Evolutionary conservation across 805 yeast species (phyloP).

Genomic region (Candida pini): DNA sequence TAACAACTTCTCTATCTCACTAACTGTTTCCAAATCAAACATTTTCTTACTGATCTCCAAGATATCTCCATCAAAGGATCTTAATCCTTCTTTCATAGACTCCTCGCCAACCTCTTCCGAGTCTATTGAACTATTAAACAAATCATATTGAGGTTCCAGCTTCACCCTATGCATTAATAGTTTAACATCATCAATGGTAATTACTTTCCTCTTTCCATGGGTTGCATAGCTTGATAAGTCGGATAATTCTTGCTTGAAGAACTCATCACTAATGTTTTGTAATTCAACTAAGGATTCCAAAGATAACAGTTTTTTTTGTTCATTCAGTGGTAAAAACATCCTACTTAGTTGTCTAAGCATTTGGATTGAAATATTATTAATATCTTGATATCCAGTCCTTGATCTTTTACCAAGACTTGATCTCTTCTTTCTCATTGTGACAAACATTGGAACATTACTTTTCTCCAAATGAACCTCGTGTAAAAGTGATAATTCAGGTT

Average conservation of each 20-base stretch:
- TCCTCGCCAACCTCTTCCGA: not conserved
- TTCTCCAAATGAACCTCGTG: constrained; percentile 1
- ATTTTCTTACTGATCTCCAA: constrained; percentile 9
- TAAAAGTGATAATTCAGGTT: constrained; percentile 16
- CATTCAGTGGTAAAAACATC: constrained; percentile 12
- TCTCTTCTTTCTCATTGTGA: constrained; percentile 11
- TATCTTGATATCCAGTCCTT: constrained; percentile 1
- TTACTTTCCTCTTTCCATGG: constrained; percentile 26
- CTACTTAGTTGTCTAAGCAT: constrained; percentile 12
- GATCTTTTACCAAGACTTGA: not conserved
- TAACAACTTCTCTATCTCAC: constrained; percentile 22
- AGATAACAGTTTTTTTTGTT: constrained; percentile 15
- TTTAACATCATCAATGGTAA: constrained; percentile 30
- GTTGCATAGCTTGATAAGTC: constrained; percentile 32
- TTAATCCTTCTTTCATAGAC: not conserved
- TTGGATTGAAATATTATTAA: constrained; percentile 6
- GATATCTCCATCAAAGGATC: constrained; percentile 11
- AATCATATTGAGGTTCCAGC: constrained; percentile 12
- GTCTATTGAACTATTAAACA: constrained; percentile 3
- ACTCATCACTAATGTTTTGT: constrained; percentile 30
- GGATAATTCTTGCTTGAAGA: constrained; percentile 29
- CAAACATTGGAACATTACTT: constrained; percentile 9
- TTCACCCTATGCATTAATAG: constrained; percentile 28
- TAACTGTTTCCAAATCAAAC: constrained; percentile 21
- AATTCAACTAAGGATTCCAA: constrained; percentile 21